phyloP scores from a whole-genome alignment of 495 filamentous ascomycete species.

The Hypomontagnella monticulosa region DNA sequence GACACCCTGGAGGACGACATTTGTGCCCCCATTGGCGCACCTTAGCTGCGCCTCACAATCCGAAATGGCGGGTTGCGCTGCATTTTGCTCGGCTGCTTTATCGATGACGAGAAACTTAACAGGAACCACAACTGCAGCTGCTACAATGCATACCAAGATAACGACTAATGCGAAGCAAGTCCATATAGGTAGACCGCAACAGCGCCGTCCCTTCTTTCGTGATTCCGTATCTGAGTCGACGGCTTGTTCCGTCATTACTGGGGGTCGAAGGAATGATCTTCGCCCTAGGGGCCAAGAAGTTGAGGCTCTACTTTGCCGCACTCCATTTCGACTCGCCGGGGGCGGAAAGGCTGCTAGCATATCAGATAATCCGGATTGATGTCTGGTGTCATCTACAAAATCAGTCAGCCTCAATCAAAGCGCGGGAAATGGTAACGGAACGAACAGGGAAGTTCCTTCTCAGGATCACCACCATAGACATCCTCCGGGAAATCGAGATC shows the following conservation, averaged over 20 bases:
- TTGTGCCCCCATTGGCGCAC: constrained; percentile 86
- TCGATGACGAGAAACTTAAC: constrained; percentile 81
- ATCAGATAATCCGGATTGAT: constrained; percentile 76
- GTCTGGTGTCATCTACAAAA: constrained; percentile 53
- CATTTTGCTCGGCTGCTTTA: constrained; percentile 46
- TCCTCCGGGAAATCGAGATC: constrained; percentile 58
- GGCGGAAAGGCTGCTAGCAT: constrained; percentile 93
- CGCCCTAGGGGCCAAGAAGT: constrained; percentile 56
- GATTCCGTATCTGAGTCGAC: constrained; percentile 31
- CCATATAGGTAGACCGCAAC: constrained; percentile 87
- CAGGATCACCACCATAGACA: constrained; percentile 40
- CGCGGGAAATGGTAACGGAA: neutral
- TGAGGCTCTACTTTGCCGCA: constrained; percentile 51
- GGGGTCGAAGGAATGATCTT: constrained; percentile 41
- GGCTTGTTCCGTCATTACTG: constrained; percentile 15
- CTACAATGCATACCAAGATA: constrained; percentile 75
- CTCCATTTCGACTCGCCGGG: constrained; percentile 67
- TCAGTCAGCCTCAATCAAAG: constrained; percentile 42
- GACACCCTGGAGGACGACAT: constrained; percentile 66
- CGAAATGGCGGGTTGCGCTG: constrained; percentile 48
- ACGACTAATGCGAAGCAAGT: constrained; percentile 76
- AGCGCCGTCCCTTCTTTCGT: constrained; percentile 46
- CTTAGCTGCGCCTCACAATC: constrained; percentile 63
- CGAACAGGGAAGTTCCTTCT: constrained; percentile 55
- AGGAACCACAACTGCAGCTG: constrained; percentile 88